Percentiles rank a stretch among this genome's conserved stretches.
phyloP scores from a whole-genome alignment of 1,284 basidiomycete species.

The Leccinum colubrinum region DNA sequence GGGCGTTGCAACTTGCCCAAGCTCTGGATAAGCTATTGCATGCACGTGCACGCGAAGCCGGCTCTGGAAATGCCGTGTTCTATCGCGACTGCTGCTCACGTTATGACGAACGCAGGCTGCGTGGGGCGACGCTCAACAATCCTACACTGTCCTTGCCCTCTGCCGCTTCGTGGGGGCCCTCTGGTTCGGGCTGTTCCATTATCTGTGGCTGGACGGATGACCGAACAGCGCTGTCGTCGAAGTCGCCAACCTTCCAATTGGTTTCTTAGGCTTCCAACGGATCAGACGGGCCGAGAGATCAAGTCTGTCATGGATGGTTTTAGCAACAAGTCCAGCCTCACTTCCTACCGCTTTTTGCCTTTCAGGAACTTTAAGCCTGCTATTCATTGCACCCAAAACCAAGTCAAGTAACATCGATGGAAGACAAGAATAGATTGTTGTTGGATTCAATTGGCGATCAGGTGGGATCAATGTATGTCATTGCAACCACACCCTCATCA shows the following conservation, averaged over 20 bases:
- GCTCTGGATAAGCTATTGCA: conserved; percentile 63
- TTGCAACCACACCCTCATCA: not conserved
- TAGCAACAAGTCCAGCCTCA: not conserved
- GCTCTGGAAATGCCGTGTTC: conserved; percentile 44
- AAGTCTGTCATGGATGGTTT: not conserved
- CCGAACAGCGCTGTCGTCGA: not conserved
- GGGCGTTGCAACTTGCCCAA: conserved; percentile 48
- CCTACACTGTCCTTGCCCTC: conserved; percentile 74
- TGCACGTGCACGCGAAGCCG: conserved; percentile 44
- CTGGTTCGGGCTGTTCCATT: conserved; percentile 52
- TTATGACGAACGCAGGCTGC: conserved; percentile 58
- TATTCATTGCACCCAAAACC: not conserved
- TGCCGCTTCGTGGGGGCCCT: conserved; percentile 54
- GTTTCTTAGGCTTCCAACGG: not conserved
- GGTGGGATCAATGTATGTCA: not conserved
- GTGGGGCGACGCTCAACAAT: conserved; percentile 45
- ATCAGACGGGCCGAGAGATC: not conserved
- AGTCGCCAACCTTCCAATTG: not conserved
- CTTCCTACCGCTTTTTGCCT: not conserved
- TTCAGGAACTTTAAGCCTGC: not conserved
- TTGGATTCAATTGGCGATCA: not conserved
- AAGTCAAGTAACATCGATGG: not conserved
- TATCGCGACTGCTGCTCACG: conserved; percentile 40
- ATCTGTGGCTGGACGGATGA: conserved; percentile 32
- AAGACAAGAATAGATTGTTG: not conserved